Conservation (phyloP, 148 eudicot genomes). For the Vaccinium corymbosum region DNA sequence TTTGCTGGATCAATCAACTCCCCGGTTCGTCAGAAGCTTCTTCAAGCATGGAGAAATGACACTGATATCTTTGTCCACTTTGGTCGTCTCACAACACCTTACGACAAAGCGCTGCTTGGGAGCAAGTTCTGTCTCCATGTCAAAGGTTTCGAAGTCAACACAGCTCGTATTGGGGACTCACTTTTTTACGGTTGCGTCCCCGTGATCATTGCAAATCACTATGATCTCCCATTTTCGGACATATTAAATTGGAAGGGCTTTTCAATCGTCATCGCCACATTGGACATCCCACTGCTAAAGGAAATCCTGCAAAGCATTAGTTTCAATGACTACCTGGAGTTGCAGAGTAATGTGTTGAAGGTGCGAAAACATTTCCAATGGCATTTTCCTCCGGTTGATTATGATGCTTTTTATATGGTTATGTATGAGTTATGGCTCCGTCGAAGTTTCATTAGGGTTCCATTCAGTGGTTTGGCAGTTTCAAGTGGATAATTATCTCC, state of each 20-base stretch:
- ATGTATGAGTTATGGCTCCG: constrained; percentile 54
- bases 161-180: constrained; percentile 78
- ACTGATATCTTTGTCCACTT: constrained; percentile 50
- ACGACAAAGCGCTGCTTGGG: constrained; percentile 50
- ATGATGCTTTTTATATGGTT: constrained; percentile 46
- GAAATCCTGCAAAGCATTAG: constrained; percentile 43
- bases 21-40: constrained; percentile 63
- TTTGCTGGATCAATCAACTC: constrained; percentile 82
- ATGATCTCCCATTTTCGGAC: constrained; percentile 81
- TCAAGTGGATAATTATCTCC: not conserved
- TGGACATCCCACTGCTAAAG: constrained; percentile 68
- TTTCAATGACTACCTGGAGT: constrained; percentile 34
- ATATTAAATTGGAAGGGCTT: constrained; percentile 66
- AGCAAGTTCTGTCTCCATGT: constrained; percentile 77
- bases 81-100: constrained; percentile 55
- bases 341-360: constrained; percentile 33
- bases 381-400: constrained; percentile 28
- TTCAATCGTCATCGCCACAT: constrained; percentile 42
- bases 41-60: constrained; percentile 59
- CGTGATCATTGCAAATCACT: constrained; percentile 69
- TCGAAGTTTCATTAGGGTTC: constrained; percentile 26
- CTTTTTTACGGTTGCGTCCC: constrained; percentile 85
- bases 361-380: constrained; percentile 42
- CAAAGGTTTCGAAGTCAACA: constrained; percentile 84
- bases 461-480: not conserved